Evolutionary conservation across 257 asterid genomes (phyloP), one percentile per base, ranked within the genome.

Genomic region (Catharanthus roseus): DNA sequence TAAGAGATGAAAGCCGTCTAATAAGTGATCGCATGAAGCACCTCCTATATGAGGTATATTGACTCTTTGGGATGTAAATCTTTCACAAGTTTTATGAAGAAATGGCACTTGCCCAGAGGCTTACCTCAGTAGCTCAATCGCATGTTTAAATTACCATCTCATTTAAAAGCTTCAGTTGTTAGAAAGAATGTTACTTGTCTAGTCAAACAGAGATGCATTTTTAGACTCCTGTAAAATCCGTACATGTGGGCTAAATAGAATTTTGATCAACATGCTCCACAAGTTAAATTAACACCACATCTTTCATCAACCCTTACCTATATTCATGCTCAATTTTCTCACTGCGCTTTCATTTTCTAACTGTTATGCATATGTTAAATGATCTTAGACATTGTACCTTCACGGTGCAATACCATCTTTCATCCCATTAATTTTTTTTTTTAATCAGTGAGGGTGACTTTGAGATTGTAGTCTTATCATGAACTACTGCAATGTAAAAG

Each of bases 1-100:
- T 89, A 84, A 82, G 86, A 76, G 97, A 93, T 78, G 98, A 93
- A 77, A 90, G 95, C 82, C 88, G 83, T 83, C 80, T 93, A 79
- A 93, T 90, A 72, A 93, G 98, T 31, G 98, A 93, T 50, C 78
- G 90, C 73, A 93, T 93, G 98, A 93, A 88, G 75, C 96, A 89
- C 83, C 98, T 93, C 42, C 72, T 93, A 0, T 93, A 93, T 65
- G 98, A 93, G 96, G 97, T 92, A 80, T 38, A 57, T 72, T 75
- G 47, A 61, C 39, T 56, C 57, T 76, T 68, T 64, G 58, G 16
- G 31, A 13, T 65, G 63, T 56, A 21, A 33, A 49, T 72, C 26
- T 78, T 73, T 74, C 69, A 62, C 44, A 56, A 26, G 36, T 41
- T 23, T 18, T 57, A 26, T 19, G 28, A 57, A 11, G 55, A 56